Evolutionary conservation across 2,329 filamentous ascomycete species (phyloP), one percentile per base, ranked within the genome.

Genomic region (Stachybotrys chartarum): DNA sequence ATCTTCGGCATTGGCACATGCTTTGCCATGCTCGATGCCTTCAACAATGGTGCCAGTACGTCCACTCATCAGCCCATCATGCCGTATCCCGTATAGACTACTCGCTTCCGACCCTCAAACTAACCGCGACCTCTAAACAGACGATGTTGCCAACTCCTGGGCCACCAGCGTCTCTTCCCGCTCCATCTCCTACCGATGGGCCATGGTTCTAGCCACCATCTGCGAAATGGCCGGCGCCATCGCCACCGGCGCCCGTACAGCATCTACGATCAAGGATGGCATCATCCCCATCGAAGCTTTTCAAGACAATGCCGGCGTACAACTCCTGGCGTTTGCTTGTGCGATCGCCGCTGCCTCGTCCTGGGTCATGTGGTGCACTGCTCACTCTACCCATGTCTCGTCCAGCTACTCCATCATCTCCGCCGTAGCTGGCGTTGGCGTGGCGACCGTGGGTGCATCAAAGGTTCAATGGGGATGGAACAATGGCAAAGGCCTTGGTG

Each of bases 361-460:
- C 5, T 90, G 86, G 86, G 85, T 91, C 54, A 90, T 89, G 85
- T 90, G 85, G 85, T 90, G 86, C 70, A 90, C 86, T 1, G 77
- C 79, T 49, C 78, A 89, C 76, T 87, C 83, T 4, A 84, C 85
- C 56, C 87, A 87, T 70, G 84, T 87, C 61, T 87, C 84, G 0
- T 86, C 85, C 1, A 87, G 84, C 30, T 86, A 87, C 75, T 86
- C 84, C 0, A 78, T 88, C 55, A 80, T 86, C 44, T 82, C 80
- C 12, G 68, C 75, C 10, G 69, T 84, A 31, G 82, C 82, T 6
- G 68, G 72, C 3, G 56, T 68, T 2, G 78, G 79, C 58, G 72
- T 86, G 7, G 72, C 72, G 1, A 66, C 62, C 12, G 63, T 66
- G 11, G 61, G 65, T 55, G 70, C 78, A 59, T 73, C 72, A 56